phyloP scores from a whole-genome alignment of 352 stramenopile genomes.

The Globisporangium viniferum region DNA sequence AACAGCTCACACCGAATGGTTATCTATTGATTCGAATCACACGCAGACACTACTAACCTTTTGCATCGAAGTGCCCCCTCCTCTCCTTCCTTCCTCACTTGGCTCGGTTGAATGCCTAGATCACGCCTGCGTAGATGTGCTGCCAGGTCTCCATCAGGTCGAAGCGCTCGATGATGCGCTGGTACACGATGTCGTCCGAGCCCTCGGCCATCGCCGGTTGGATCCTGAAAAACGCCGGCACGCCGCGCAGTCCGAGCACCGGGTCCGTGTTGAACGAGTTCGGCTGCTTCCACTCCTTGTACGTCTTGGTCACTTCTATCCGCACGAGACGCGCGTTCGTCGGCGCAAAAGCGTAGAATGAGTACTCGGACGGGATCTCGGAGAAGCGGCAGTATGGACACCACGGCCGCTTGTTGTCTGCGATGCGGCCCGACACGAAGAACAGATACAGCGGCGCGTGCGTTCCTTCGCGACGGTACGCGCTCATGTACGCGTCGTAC shows the following conservation, averaged over 20 bases:
- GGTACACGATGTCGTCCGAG: conserved; percentile 30
- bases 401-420: conserved; percentile 70
- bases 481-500: conserved; percentile 34
- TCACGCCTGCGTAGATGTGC: conserved; percentile 28
- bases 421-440: conserved; percentile 67
- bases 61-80: neutral
- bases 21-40: conserved; percentile 5
- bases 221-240: conserved; percentile 53
- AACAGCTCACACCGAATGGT: neutral
- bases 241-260: conserved; percentile 44
- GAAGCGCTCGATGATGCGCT: conserved; percentile 46
- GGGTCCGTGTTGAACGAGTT: conserved; percentile 58
- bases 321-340: conserved; percentile 50
- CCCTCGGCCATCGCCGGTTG: conserved; percentile 5
- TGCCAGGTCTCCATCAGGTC: conserved; percentile 44
- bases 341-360: conserved; percentile 68
- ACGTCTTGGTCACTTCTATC: conserved; percentile 60
- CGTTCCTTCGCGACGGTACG: conserved; percentile 33
- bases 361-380: conserved; percentile 67
- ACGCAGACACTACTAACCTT: conserved; percentile 2
- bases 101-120: neutral
- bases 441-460: conserved; percentile 51
- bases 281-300: conserved; percentile 57
- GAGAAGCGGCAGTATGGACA: conserved; percentile 81
- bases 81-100: too few species aligned